Evolutionary conservation across 495 filamentous ascomycete genomes (phyloP).

Genomic region (Tetracladium marchalianum): DNA sequence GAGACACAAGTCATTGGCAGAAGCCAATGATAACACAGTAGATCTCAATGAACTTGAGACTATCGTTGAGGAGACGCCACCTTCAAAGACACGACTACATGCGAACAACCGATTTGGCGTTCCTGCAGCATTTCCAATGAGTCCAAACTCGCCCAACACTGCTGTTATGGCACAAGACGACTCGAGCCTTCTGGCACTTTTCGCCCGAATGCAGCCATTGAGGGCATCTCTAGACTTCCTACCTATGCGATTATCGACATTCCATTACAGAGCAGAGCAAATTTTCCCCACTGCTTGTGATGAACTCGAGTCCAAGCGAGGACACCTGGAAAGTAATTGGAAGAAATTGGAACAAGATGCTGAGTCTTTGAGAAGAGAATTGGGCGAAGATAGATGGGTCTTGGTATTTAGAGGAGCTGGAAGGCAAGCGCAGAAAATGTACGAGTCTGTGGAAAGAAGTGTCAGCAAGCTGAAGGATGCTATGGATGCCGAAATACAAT

Average conservation of each 20-base stretch:
- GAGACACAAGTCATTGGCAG: conserved; percentile 61
- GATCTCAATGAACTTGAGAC: conserved; percentile 89
- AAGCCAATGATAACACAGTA: conserved; percentile 47
- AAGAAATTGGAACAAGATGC: conserved; percentile 78
- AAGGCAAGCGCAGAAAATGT: conserved; percentile 86
- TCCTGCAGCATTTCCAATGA: conserved; percentile 42
- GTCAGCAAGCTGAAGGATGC: conserved; percentile 73
- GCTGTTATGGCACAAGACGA: conserved; percentile 64
- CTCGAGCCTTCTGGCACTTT: conserved; percentile 70
- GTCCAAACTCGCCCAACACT: conserved; percentile 46
- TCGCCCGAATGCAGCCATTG: conserved; percentile 90
- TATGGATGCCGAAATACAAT: conserved; percentile 59
- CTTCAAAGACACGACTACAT: conserved; percentile 27
- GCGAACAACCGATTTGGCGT: conserved; percentile 58
- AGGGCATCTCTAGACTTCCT: conserved; percentile 90
- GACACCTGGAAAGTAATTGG: conserved; percentile 65
- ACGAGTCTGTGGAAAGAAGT: conserved; percentile 81
- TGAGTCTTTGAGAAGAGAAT: conserved; percentile 73
- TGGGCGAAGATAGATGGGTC: conserved; percentile 93
- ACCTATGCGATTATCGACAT: conserved; percentile 87
- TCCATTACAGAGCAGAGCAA: conserved; percentile 61
- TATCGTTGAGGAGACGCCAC: conserved; percentile 81
- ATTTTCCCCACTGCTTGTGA: conserved; percentile 84
- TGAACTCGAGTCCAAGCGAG: conserved; percentile 66
- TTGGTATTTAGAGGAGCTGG: conserved; percentile 91